phyloP scores from a whole-genome alignment of 345 rosid species.

The Moricandia arvensis region DNA sequence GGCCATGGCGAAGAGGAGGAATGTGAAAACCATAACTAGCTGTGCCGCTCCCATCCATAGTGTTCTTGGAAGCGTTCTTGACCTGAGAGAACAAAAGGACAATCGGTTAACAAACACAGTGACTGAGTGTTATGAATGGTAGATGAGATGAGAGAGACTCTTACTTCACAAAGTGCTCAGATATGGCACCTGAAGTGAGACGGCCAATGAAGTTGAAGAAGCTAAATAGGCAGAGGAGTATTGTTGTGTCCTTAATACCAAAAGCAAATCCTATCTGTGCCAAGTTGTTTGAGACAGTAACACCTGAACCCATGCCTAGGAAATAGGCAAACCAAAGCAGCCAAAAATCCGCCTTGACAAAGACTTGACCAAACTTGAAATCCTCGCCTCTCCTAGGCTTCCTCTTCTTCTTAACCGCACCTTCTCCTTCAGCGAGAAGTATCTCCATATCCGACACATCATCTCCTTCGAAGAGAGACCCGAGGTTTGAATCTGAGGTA shows the following conservation, averaged over 20 bases:
- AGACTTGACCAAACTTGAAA: conserved; percentile 69
- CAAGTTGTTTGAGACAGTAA: conserved; percentile 87
- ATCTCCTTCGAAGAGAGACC: conserved; percentile 56
- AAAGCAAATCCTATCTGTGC: conserved; percentile 85
- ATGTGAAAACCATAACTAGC: conserved; percentile 54
- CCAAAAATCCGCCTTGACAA: conserved; percentile 96
- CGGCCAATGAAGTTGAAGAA: conserved; percentile 89
- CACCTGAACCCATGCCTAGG: conserved; percentile 90
- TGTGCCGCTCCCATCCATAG: conserved; percentile 70
- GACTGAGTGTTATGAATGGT: not conserved
- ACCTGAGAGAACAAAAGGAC: conserved; percentile 31
- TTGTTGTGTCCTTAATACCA: conserved; percentile 76
- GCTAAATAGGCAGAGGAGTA: conserved; percentile 67
- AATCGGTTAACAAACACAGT: no score
- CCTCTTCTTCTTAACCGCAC: conserved; percentile 76
- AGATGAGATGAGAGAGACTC: not conserved
- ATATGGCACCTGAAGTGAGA: conserved; percentile 77
- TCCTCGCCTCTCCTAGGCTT: conserved; percentile 86
- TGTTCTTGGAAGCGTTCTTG: conserved; percentile 72
- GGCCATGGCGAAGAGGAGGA: conserved; percentile 60
- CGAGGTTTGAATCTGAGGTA: conserved; percentile 67
- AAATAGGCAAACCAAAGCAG: conserved; percentile 86
- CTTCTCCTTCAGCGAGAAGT: conserved; percentile 78
- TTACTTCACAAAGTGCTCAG: conserved; percentile 65
- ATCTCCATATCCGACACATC: conserved; percentile 43